Base-by-base conservation (phyloP, 2,329 filamentous ascomycete species). In the Pleomassaria siparia region DNA sequence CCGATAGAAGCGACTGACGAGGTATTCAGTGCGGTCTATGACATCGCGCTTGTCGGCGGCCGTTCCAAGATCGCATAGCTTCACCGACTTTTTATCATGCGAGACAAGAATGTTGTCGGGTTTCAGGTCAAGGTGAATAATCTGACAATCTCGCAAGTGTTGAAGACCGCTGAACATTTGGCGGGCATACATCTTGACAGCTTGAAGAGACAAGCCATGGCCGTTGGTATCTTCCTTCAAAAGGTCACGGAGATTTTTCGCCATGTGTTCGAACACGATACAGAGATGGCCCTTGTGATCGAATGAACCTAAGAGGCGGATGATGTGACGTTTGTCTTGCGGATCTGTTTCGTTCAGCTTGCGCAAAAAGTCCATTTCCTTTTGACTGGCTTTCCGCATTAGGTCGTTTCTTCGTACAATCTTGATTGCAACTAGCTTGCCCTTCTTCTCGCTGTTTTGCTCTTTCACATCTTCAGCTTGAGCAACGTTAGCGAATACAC, bases 401-500 rank as follows among this genome's bases (percentile, higher is more conserved):
- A 89, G 88, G 64, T 96, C 91, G 63, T 99, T 97, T 71, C 95
- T 95, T 54, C 94, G 88, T 72, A 97, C 95, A 61, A 99, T 94
- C 74, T 99, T 99, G 79, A 99, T 88, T 20, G 94, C 94, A 25
- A 97, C 91, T n/a, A 88, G 70, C 59, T 83, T 86, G 48, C 63
- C 28, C 11, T 16, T 25, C 40, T 83, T 84, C n/a, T 20, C 10
- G 8, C 22, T 28, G 15, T 21, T 39, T 24, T 11, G 15, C 2
- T 25, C 26, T 18, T 43, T 44, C 3, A 86, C 81, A 70, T 96
- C 91, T 53, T 83, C 80, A 18, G 94, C 94, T 55, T 90, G 85
- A 44, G 94, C 90, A n/a, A 99, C 94, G 8, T 90, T 91, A 0
- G 94, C 95, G 69, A 96, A 99, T 81, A 96, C 96, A 60, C 94